These are phyloP conservation scores for Fusarium irregulare DNA, from an alignment of 2,329 filamentous ascomycete species.

Conservation along the genomic window DNA sequence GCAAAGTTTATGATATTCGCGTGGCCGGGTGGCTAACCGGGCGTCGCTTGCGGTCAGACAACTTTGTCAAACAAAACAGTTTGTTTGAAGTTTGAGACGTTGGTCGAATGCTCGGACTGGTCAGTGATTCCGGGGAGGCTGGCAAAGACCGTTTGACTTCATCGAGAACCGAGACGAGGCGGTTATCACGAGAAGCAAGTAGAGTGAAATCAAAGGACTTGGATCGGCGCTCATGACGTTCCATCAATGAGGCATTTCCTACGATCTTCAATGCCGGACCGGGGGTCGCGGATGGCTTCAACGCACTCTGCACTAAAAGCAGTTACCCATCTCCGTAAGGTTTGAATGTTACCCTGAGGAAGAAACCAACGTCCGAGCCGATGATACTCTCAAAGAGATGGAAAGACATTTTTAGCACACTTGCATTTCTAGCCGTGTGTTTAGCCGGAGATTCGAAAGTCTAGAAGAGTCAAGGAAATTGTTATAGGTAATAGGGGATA, in stretches of 20 bases:
- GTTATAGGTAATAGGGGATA: conserved; percentile 7
- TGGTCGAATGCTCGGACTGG: conserved; percentile 16
- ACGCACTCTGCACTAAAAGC: conserved; percentile 16
- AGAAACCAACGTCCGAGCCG: conserved; percentile 10
- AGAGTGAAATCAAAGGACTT: conserved; percentile 35
- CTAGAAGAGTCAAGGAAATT: conserved; percentile 4
- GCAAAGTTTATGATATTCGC: conserved; percentile 1
- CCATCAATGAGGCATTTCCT: conserved; percentile 35
- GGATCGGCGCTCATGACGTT: conserved; percentile 30
- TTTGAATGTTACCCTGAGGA: conserved; percentile 16
- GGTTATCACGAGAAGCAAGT: not conserved
- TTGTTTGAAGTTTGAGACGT: conserved; percentile 33
- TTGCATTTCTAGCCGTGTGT: not conserved
- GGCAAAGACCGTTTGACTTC: conserved; percentile 1
- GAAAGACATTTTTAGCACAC: conserved; percentile 8
- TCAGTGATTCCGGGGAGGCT: conserved; percentile 13
- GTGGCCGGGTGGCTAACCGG: conserved; percentile 16
- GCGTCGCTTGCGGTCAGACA: conserved; percentile 16
- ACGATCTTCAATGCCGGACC: conserved; percentile 21
- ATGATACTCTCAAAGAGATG: not conserved
- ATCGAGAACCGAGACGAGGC: not conserved
- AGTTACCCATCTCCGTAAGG: conserved; percentile 11
- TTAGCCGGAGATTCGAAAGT: conserved; percentile 16
- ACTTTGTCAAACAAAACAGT: conserved; percentile 17
- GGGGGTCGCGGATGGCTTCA: conserved; percentile 25